Evolutionary conservation across 2,329 filamentous ascomycete genomes (phyloP).

Genomic region (Tothia fuscella): DNA sequence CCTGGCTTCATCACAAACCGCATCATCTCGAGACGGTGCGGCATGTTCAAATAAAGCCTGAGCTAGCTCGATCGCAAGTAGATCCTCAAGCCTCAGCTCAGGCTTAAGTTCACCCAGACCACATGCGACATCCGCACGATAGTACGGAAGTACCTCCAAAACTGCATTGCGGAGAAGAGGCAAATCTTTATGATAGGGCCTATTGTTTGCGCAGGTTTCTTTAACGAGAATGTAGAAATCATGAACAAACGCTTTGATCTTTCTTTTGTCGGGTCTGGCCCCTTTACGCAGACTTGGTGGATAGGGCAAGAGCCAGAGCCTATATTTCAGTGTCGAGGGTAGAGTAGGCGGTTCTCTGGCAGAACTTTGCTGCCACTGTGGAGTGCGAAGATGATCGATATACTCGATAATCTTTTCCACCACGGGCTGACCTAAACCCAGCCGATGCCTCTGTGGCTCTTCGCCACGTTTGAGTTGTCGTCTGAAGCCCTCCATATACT

Average conservation of each 20-base stretch:
- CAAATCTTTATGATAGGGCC: neutral
- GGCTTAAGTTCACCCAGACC: neutral
- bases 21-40: neutral
- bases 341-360: neutral
- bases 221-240: neutral
- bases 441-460: neutral
- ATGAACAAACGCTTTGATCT: neutral
- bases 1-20: neutral
- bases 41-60: neutral
- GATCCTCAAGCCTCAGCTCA: neutral
- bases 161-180: neutral
- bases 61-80: neutral
- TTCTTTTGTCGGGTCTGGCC: neutral
- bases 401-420: neutral
- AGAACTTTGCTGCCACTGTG: neutral
- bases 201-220: no score
- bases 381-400: neutral
- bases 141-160: neutral
- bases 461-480: neutral
- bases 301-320: constrained; percentile 5
- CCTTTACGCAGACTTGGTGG: neutral
- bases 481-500: neutral
- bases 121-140: neutral
- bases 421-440: neutral
- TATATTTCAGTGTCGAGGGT: neutral